Conservation (phyloP, 768 basidiomycete genomes). For the Tubosaeta sp. region DNA sequence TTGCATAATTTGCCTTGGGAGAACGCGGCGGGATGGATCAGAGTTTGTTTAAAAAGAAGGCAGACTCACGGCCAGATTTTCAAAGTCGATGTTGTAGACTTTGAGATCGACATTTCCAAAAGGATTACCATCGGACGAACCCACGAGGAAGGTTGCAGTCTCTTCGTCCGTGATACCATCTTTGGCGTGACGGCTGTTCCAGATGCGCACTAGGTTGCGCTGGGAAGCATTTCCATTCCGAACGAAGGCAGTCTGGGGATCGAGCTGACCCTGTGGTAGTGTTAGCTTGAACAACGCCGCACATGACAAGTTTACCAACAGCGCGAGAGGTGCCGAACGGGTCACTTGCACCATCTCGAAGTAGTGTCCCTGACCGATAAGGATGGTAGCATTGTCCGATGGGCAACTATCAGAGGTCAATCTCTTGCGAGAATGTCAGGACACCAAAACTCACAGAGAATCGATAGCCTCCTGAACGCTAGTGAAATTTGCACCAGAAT, state of each 20-base stretch:
- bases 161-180: conserved; percentile 50
- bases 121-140: conserved; percentile 28
- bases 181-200: conserved; percentile 42
- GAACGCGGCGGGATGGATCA: too few relatives aligned
- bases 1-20: conserved; percentile 46
- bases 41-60: background rate
- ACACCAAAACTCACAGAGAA: conserved; percentile 44
- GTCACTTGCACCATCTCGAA: conserved; percentile 58
- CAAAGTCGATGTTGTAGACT: background rate
- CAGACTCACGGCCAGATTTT: background rate
- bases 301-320: conserved; percentile 40
- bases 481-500: conserved; percentile 43
- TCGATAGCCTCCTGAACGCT: conserved; percentile 52
- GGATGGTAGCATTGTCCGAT: conserved; percentile 40
- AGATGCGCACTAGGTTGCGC: conserved; percentile 50
- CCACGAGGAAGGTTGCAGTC: conserved; percentile 55
- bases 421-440: background rate
- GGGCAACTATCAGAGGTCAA: conserved; percentile 34
- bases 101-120: background rate
- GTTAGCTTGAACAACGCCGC: background rate
- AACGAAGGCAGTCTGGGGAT: conserved; percentile 33
- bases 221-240: conserved; percentile 41
- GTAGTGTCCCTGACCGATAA: conserved; percentile 57
- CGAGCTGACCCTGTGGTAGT: conserved; percentile 45
- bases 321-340: conserved; percentile 47